These are phyloP conservation scores for Lanzia echinophila DNA, from an alignment of 2,329 filamentous ascomycete species.

Conservation along the genomic window DNA sequence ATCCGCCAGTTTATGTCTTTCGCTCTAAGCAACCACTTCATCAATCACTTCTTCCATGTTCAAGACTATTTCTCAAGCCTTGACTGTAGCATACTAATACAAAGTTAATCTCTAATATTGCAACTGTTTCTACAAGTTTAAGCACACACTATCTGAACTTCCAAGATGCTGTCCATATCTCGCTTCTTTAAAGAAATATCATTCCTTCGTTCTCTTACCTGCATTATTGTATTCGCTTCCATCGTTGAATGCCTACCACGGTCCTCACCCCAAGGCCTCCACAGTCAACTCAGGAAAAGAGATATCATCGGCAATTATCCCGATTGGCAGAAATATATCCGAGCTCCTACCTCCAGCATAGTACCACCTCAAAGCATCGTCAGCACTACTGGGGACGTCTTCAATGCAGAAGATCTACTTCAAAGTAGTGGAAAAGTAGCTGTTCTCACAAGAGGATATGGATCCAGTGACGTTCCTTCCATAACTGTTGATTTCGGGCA, in stretches of 20 bases:
- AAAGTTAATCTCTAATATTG: no score
- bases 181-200: no score
- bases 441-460: conserved; percentile 26
- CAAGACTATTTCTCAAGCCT: no score
- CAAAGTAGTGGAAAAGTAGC: conserved; percentile 25
- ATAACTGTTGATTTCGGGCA: conserved; percentile 45
- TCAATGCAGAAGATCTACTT: conserved; percentile 33
- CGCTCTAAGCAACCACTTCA: no score
- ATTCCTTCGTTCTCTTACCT: no score
- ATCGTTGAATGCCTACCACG: neutral
- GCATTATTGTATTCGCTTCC: neutral
- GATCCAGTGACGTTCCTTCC: conserved; percentile 25
- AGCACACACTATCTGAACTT: no score
- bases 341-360: conserved; percentile 30
- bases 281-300: neutral
- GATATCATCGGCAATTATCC: neutral
- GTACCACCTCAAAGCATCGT: conserved; percentile 32
- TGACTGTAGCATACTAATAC: no score
- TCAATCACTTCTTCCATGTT: no score
- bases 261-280: neutral
- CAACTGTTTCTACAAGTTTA: no score
- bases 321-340: conserved; percentile 36
- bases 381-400: conserved; percentile 33
- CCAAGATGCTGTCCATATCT: no score
- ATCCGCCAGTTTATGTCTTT: neutral